These are phyloP conservation scores for Neopestalotiopsis clavispora DNA, from an alignment of 2,329 filamentous ascomycete species.

Conservation along the genomic window DNA sequence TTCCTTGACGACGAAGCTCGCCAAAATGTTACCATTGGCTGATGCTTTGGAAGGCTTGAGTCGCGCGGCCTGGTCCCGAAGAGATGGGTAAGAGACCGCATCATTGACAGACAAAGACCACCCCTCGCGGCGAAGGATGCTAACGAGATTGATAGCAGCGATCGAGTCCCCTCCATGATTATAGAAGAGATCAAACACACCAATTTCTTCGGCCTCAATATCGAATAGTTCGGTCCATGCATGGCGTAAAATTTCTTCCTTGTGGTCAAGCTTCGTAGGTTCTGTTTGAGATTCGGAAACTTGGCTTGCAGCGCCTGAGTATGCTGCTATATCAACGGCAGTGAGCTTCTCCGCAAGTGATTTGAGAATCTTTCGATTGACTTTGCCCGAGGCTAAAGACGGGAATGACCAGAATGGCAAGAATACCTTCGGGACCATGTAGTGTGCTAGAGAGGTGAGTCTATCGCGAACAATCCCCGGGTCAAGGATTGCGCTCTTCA, in stretches of 20 bases:
- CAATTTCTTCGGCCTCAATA: conserved; percentile 20
- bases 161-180: conserved; percentile 44
- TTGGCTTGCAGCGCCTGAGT: not conserved
- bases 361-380: conserved; percentile 30
- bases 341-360: conserved; percentile 19
- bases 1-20: conserved; percentile 18
- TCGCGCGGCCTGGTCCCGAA: conserved; percentile 24
- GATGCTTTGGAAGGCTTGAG: conserved; percentile 10
- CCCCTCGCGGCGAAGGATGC: conserved; percentile 32
- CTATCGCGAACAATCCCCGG: conserved; percentile 9
- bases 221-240: conserved; percentile 21
- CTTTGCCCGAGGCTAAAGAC: conserved; percentile 31
- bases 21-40: conserved; percentile 15
- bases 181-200: conserved; percentile 38
- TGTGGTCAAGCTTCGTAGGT: conserved; percentile 16
- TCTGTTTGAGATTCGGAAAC: not conserved
- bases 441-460: conserved; percentile 26
- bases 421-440: conserved; percentile 33
- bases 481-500: conserved; percentile 6
- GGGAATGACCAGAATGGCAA: conserved; percentile 30
- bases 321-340: conserved; percentile 15
- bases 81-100: conserved; percentile 27
- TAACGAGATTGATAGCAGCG: conserved; percentile 49
- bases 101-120: conserved; percentile 29
- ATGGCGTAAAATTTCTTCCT: conserved; percentile 19